phyloP scores from a whole-genome alignment of 2,329 filamentous ascomycete species.

The Xylogone sp. region DNA sequence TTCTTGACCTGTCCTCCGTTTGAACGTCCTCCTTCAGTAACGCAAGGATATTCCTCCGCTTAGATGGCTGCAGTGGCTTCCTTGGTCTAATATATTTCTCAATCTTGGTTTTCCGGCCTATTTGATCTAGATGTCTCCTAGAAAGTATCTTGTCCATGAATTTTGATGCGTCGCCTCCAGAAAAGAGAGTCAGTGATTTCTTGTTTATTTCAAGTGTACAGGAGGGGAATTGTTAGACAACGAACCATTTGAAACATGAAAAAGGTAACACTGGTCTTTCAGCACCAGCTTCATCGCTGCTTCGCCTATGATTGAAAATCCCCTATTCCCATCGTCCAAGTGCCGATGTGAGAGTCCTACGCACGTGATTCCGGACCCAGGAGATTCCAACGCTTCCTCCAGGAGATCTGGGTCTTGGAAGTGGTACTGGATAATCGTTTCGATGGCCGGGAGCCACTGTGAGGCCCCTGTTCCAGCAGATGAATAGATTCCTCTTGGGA shows the following conservation, averaged over 20 bases:
- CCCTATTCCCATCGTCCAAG: constrained; percentile 14
- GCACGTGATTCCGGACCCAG: constrained; percentile 10
- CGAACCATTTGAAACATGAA: constrained; percentile 9
- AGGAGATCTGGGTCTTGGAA: constrained; percentile 16
- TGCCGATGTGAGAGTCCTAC: constrained; percentile 7
- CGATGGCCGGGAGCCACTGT: constrained; percentile 6
- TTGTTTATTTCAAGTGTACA: neutral
- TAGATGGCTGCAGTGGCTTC: constrained; percentile 2
- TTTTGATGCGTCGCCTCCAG: constrained; percentile 1
- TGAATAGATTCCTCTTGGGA: neutral
- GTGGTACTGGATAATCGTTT: constrained; percentile 11
- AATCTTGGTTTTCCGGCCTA: constrained; percentile 9
- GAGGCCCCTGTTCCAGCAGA: neutral
- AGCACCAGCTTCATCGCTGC: constrained; percentile 13
- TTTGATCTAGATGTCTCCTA: constrained; percentile 4
- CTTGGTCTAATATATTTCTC: constrained; percentile 10
- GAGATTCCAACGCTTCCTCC: constrained; percentile 18
- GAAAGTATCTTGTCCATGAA: constrained; percentile 2
- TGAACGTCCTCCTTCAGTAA: constrained; percentile 14
- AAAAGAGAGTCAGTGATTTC: neutral
- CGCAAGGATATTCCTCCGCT: constrained; percentile 6
- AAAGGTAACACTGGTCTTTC: constrained; percentile 14
- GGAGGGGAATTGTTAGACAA: too few relatives aligned
- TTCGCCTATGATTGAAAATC: constrained; percentile 13
- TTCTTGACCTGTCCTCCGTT: constrained; percentile 8